Evolutionary conservation across 176 grass and related monocot species (phyloP), one percentile per base, ranked within the genome.

Genomic region (Eremochloa ophiuroides): DNA sequence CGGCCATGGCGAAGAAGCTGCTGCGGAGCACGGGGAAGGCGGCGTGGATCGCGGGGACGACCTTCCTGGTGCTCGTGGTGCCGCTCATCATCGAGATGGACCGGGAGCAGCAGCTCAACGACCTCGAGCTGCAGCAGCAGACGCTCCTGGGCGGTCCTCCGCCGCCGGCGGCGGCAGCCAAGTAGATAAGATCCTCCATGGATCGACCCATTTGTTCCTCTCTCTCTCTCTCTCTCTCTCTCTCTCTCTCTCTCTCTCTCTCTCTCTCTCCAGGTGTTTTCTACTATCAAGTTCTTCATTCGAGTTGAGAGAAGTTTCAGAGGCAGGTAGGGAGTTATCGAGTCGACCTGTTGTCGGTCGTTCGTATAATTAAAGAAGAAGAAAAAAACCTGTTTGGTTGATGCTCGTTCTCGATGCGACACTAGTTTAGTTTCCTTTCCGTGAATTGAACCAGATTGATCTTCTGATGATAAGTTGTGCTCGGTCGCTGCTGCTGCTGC

Each of bases 61-160:
- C 94, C n/a, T 97, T 94, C 83, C 87, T 94, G 12, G 85, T 97
- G 16, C 85, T 97, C 14, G 85, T 87, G 16, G 86, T 94, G 41
- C 95, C 95, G 30, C 90, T 98, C 65, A 93, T 98, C 88, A 92
- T 94, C 73, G 92, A 91, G 88, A 93, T 94, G 90, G 90, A 98
- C 35, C 92, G 86, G 23, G 95, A 94, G 78, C 88, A 91, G 78
- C 86, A 91, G 84, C 62, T 98, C 79, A 94, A 89, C 84, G 90
- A 94, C 17, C 51, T 98, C 40, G 94, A 97, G 84, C 66, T 98
- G 73, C 88, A 94, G 73, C 81, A 94, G 83, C 83, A 89, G 8
- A 59, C 83, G 37, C 90, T 94, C 40, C 92, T 98, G 30, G 92
- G 92, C 12, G 25, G 42, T 0, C 26, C 73, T 9, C 85, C 86